Base-by-base conservation (phyloP, 495 filamentous ascomycete genomes). In the Cudoniella acicularis region DNA sequence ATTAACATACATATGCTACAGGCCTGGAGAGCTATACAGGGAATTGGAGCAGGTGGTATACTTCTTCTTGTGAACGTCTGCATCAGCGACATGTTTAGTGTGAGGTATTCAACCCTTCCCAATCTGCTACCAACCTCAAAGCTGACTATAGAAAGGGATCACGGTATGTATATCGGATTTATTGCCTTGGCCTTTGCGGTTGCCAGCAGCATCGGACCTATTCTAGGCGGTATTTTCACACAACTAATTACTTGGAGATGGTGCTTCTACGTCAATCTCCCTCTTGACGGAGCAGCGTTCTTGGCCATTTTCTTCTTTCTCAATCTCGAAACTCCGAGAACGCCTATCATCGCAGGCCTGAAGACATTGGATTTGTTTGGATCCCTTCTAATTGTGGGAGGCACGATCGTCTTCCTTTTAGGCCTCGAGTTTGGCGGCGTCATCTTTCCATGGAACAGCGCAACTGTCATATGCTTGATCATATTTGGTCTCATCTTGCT, bases 11-110 rank as follows among this genome's bases (percentile, higher is more conserved):
- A 78, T 27, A 89, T 91, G 81, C 76, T 95, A 50, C 77, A 95
- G 49, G 83, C 80, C 0, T 88, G 85, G 13, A 72, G 91, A 68
- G 84, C 86, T 0, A 73, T 96, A 47, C 91, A 96, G 70, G 91
- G 91, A 54, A 71, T 85, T 11, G 90, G 90, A 3, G 89, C 87
- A 41, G 90, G 91, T 57, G 91, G 91, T 1, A 79, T 92, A 47
- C 76, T 92, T n/a, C 83, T 89, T 18, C 69, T 94, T 60, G 86
- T 88, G 20, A 90, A 92, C 64, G 89, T 94, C 53, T 81, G 78
- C 60, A 90, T 95, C 53, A 82, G 84, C 11, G 90, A 95, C 72
- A 64, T 92, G 50, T 90, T 92, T 72, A 85, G 83, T 60, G 78
- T 88, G 75, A 49, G 45, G 45, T 48, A 48, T 9, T 13, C 8